Conservation (phyloP, 1,139 yeast species). For the Blastobotrys arbuscula region DNA sequence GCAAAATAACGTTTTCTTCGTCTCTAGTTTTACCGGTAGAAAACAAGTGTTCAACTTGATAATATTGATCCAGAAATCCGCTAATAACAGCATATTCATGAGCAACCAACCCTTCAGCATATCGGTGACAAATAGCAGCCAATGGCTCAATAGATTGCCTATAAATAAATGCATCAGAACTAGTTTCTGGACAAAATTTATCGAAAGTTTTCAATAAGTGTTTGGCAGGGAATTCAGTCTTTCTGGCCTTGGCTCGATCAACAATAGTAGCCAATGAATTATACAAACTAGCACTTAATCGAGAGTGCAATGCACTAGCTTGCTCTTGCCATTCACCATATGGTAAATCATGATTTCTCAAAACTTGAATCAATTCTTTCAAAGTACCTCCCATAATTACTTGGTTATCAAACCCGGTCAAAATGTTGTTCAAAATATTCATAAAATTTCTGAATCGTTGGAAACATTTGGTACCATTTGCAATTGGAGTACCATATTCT, state of each 20-base stretch:
- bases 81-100: slow-evolving; percentile 81
- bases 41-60: slow-evolving; percentile 70
- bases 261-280: slow-evolving; percentile 57
- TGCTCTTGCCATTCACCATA: slow-evolving; percentile 87
- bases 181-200: slow-evolving; percentile 49
- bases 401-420: slow-evolving; percentile 91
- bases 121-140: slow-evolving; percentile 61
- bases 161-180: slow-evolving; percentile 40
- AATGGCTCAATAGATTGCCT: slow-evolving; percentile 65
- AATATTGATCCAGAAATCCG: slow-evolving; percentile 62
- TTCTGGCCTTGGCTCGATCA: slow-evolving; percentile 52
- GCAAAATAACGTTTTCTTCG: slow-evolving; percentile 75
- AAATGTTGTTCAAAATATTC: slow-evolving; percentile 64
- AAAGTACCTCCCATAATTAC: slow-evolving; percentile 83
- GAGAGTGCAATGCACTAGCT: slow-evolving; percentile 85
- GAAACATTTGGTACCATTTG: slow-evolving; percentile 78
- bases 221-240: slow-evolving; percentile 90
- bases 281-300: slow-evolving; percentile 77
- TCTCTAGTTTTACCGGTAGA: slow-evolving; percentile 66
- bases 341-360: slow-evolving; percentile 79
- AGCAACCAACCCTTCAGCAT: slow-evolving; percentile 67
- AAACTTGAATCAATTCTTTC: slow-evolving; percentile 60
- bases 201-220: slow-evolving; percentile 59
- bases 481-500: slow-evolving; percentile 73
- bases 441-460: slow-evolving; percentile 61